These are phyloP conservation scores for Spergularia marina DNA, from an alignment of 148 eudicot species.

Conservation along the genomic window DNA sequence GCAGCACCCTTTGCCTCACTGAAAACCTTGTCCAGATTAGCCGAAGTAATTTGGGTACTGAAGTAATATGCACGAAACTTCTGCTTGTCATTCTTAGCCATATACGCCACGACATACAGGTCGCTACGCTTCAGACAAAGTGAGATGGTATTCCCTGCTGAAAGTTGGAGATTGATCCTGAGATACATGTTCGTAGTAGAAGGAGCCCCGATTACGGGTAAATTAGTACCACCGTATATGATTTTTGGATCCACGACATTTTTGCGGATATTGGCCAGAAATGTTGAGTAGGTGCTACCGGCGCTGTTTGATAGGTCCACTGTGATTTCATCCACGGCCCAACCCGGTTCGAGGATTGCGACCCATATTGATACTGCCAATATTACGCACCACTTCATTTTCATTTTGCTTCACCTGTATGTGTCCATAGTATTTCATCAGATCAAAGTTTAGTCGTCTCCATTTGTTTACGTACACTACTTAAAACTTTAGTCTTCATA, in stretches of 20 bases:
- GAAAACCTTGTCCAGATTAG: background rate
- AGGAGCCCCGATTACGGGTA: background rate
- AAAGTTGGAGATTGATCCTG: background rate
- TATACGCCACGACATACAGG: constrained; percentile 3
- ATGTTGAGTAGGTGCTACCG: background rate
- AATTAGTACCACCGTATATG: background rate
- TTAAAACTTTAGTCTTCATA: no score
- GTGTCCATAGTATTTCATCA: no score
- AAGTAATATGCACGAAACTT: background rate
- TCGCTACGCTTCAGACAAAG: background rate
- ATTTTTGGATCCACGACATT: background rate
- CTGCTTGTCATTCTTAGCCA: background rate
- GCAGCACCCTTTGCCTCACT: background rate
- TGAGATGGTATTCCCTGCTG: background rate
- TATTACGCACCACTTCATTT: no score
- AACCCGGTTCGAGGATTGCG: no score
- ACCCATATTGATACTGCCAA: no score
- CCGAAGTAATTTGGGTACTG: background rate
- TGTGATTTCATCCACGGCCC: no score
- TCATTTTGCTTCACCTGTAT: no score
- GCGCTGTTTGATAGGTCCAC: no score
- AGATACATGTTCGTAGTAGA: background rate
- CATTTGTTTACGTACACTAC: no score
- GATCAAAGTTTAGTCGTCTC: no score
- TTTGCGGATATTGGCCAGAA: background rate